These are phyloP conservation scores for Chrysoporthe austroafricana DNA, from an alignment of 2,329 filamentous ascomycete genomes.

Conservation along the genomic window DNA sequence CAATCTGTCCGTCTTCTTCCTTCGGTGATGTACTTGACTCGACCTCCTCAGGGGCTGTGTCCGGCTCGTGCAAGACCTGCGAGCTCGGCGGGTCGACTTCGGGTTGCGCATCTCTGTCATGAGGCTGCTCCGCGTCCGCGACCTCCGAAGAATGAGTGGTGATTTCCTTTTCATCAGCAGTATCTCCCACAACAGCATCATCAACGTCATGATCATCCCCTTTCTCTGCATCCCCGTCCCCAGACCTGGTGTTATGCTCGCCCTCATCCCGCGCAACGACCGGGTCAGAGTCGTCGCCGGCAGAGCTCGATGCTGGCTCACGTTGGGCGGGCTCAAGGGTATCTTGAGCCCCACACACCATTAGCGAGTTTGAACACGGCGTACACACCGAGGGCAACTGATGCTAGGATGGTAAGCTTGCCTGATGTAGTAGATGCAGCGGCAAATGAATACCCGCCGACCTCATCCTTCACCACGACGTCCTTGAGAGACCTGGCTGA, in stretches of 20 bases:
- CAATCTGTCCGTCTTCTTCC: neutral
- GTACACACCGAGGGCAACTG: constrained; percentile 29
- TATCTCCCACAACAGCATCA: constrained; percentile 23
- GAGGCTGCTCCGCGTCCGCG: constrained; percentile 8
- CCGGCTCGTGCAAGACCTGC: neutral
- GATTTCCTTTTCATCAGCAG: constrained; percentile 27
- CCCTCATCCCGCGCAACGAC: constrained; percentile 26
- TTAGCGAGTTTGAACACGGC: constrained; percentile 30
- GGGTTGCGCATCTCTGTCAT: neutral
- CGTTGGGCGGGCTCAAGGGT: constrained; percentile 24
- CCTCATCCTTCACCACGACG: constrained; percentile 29
- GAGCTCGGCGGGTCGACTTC: constrained; percentile 7
- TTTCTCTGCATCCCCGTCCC: constrained; percentile 15
- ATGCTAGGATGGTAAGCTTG: constrained; percentile 31
- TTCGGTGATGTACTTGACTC: neutral
- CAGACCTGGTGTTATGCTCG: constrained; percentile 23
- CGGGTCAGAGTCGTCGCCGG: constrained; percentile 23
- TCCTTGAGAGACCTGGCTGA: constrained; percentile 29
- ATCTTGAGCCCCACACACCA: constrained; percentile 30
- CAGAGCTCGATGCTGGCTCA: constrained; percentile 25
- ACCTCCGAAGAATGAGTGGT: constrained; percentile 6
- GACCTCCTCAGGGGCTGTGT: neutral
- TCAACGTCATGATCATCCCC: constrained; percentile 27
- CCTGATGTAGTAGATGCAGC: constrained; percentile 28
- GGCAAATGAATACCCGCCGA: constrained; percentile 21